These are phyloP conservation scores for Entonaema liquescens DNA, from an alignment of 495 filamentous ascomycete species.

Conservation along the genomic window DNA sequence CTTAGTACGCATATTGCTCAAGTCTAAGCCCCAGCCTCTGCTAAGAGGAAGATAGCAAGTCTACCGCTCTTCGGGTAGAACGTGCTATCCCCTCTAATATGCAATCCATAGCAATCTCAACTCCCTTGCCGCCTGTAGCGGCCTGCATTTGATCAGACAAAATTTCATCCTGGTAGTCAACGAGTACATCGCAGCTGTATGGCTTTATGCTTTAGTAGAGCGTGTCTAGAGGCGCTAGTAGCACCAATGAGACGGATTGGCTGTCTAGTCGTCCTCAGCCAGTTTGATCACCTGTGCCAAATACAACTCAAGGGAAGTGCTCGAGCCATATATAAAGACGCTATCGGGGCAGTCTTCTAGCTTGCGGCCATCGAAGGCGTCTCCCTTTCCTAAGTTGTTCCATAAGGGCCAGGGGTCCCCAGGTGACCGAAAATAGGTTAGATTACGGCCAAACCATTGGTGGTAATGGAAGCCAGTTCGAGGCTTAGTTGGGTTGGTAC, in stretches of 20 bases:
- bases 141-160: conserved; percentile 61
- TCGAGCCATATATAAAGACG: conserved; percentile 54
- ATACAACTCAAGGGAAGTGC: conserved; percentile 52
- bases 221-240: conserved; percentile 42
- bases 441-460: conserved; percentile 46
- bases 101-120: conserved; percentile 52
- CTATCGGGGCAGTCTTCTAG: conserved; percentile 9
- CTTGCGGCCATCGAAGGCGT: not conserved
- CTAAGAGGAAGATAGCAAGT: not conserved
- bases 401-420: conserved; percentile 46
- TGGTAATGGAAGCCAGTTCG: conserved; percentile 46
- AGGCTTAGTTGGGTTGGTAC: conserved; percentile 43
- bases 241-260: conserved; percentile 47
- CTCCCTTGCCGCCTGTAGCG: conserved; percentile 32
- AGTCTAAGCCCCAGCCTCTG: not conserved
- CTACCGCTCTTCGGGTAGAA: not conserved
- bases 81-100: conserved; percentile 36
- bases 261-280: conserved; percentile 27
- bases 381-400: conserved; percentile 1
- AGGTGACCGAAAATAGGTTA: conserved; percentile 49
- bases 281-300: conserved; percentile 49
- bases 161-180: conserved; percentile 65
- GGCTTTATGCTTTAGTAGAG: conserved; percentile 34
- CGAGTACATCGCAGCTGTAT: conserved; percentile 58
- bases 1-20: conserved; percentile 37